These are phyloP conservation scores for Staphylotrichum tortipilum DNA, from an alignment of 495 filamentous ascomycete genomes.

Conservation along the genomic window DNA sequence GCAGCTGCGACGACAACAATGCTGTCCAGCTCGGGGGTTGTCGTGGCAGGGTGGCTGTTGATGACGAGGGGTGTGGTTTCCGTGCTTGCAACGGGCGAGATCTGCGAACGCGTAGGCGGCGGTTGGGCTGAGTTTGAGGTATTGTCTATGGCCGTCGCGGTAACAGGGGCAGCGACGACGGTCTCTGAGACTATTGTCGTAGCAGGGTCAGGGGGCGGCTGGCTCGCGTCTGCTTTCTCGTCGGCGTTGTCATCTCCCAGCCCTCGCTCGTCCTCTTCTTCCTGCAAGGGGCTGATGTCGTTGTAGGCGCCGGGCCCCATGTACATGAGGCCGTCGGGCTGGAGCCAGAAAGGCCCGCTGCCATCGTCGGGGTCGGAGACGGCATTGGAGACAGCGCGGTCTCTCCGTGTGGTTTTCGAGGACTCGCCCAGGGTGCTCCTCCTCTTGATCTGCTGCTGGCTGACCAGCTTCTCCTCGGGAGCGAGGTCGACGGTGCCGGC, in stretches of 20 bases:
- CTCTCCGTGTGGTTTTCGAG: conserved; percentile 2
- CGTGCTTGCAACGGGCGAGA: conserved; percentile 16
- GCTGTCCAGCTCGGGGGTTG: conserved; percentile 8
- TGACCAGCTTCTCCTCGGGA: conserved; percentile 29
- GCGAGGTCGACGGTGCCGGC: conserved; percentile 26
- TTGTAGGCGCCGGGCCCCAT: conserved; percentile 31
- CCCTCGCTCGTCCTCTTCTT: conserved; percentile 21
- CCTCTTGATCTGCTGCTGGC: conserved; percentile 28
- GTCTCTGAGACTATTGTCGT: background rate
- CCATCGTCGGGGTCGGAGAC: conserved; percentile 15
- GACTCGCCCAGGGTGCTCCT: conserved; percentile 16
- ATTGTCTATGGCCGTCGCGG: background rate
- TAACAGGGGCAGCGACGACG: background rate
- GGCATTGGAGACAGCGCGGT: conserved; percentile 7
- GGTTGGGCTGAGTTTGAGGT: background rate
- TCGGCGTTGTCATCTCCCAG: background rate
- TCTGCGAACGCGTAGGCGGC: background rate
- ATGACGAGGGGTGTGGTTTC: conserved; percentile 15
- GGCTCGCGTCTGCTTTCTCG: background rate
- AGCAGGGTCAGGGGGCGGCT: background rate
- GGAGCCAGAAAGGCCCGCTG: conserved; percentile 26
- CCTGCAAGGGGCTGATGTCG: conserved; percentile 28
- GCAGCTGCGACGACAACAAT: background rate
- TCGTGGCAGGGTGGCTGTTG: conserved; percentile 12
- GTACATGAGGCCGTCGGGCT: conserved; percentile 36